Evolutionary conservation across 176 grass and related monocot species (phyloP).

Genomic region (Echinochloa phyllopogon): DNA sequence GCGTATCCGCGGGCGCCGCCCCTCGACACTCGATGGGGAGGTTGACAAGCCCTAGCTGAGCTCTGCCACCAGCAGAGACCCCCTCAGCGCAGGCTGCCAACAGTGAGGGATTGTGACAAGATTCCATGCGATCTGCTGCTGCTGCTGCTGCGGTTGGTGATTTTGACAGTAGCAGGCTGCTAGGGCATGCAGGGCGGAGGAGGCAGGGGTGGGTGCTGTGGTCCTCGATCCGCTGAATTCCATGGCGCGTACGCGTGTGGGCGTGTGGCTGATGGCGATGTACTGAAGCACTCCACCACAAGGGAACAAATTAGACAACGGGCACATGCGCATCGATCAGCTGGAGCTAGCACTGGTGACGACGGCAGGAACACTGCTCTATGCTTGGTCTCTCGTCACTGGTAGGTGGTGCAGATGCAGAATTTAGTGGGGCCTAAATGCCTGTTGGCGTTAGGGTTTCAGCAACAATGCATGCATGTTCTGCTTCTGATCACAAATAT

Average conservation of each 20-base stretch:
- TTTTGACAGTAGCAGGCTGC: constrained; percentile 29
- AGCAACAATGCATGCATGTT: neutral
- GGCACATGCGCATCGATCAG: constrained; percentile 2
- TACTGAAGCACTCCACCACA: constrained; percentile 47
- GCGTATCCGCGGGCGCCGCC: neutral
- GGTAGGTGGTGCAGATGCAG: neutral
- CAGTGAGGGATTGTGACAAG: constrained; percentile 33
- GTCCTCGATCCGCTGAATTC: constrained; percentile 17
- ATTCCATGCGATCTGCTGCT: constrained; percentile 41
- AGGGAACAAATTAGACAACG: constrained; percentile 45
- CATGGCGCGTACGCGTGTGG: neutral
- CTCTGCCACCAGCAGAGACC: neutral
- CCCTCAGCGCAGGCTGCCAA: constrained; percentile 25
- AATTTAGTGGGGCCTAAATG: neutral
- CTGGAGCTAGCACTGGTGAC: neutral
- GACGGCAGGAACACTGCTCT: neutral
- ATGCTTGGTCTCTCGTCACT: neutral
- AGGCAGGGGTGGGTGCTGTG: constrained; percentile 8
- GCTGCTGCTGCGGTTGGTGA: constrained; percentile 36
- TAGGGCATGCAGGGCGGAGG: neutral
- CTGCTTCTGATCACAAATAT: neutral
- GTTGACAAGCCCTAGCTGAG: constrained; percentile 27
- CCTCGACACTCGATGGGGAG: neutral
- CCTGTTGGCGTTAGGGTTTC: neutral
- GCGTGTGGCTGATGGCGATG: constrained; percentile 45